Evolutionary conservation across 257 asterid species (phyloP).

Genomic region (Rhazya stricta): DNA sequence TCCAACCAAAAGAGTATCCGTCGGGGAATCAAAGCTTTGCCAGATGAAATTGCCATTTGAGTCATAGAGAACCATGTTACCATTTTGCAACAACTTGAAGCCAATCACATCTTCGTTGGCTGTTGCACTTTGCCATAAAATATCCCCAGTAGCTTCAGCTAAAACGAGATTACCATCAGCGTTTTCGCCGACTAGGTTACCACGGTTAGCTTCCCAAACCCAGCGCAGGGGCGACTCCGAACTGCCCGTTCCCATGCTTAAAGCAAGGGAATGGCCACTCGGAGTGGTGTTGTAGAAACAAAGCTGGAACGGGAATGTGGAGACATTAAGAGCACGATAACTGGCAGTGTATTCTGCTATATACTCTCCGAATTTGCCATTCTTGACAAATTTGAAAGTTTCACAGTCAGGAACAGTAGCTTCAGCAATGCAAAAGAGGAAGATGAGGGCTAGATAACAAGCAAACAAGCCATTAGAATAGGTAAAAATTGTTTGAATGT

Average conservation of each 20-base stretch:
- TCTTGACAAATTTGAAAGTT: constrained; percentile 25
- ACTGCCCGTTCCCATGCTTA: constrained; percentile 21
- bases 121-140: constrained; percentile 32
- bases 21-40: constrained; percentile 39
- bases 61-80: constrained; percentile 34
- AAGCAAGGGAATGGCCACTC: constrained; percentile 22
- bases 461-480: too few relatives aligned
- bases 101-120: constrained; percentile 28
- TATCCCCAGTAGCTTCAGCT: constrained; percentile 28
- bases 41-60: constrained; percentile 26
- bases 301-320: constrained; percentile 18
- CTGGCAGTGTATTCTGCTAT: constrained; percentile 26
- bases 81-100: constrained; percentile 23
- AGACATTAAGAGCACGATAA: constrained; percentile 13
- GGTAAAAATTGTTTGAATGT: neutral
- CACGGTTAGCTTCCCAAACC: constrained; percentile 47
- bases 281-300: constrained; percentile 41
- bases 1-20: constrained; percentile 29
- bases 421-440: neutral
- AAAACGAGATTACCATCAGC: constrained; percentile 34
- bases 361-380: constrained; percentile 24
- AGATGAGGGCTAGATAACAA: neutral
- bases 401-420: constrained; percentile 27
- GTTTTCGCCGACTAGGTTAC: constrained; percentile 30
- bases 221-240: constrained; percentile 18